Conservation (phyloP, 129 eudicot species). For the Arctium lappa region DNA sequence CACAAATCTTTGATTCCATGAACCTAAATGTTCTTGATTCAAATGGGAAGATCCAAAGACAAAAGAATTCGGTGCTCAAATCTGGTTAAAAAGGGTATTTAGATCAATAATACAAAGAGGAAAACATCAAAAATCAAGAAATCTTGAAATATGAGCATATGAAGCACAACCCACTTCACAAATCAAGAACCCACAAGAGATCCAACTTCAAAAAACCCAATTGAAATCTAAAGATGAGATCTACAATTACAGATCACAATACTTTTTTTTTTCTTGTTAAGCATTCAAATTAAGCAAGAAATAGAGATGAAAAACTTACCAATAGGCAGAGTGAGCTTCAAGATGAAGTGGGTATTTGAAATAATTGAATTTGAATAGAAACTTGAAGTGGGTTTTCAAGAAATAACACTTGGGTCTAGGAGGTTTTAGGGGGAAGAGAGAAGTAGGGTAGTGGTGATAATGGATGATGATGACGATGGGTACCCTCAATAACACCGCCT, state of each 20-base stretch:
- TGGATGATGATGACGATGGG: conserved; percentile 10
- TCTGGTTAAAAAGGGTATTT: neutral
- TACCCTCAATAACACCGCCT: conserved; percentile 9
- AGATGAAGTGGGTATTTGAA: neutral
- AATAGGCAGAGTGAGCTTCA: conserved; percentile 8
- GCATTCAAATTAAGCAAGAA: neutral
- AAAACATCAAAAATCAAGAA: neutral
- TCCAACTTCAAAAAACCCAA: neutral
- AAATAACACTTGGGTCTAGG: neutral
- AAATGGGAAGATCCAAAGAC: conserved; percentile 5
- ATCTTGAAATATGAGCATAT: neutral
- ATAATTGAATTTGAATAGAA: conserved; percentile 13
- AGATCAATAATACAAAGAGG: conserved; percentile 15
- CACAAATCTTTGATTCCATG: neutral
- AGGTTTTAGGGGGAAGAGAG: neutral
- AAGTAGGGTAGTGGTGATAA: conserved; percentile 12
- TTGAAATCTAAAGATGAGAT: conserved; percentile 12
- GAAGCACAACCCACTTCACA: conserved; percentile 1
- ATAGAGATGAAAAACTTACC: conserved; percentile 19
- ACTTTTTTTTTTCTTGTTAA: neutral
- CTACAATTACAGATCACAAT: conserved; percentile 6
- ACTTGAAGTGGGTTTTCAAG: neutral
- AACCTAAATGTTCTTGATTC: neutral
- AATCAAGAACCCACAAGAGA: conserved; percentile 24
- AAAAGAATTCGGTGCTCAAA: conserved; percentile 1